Conservation (phyloP, 164 flowering plant species). For the Cinnamomum chago region DNA sequence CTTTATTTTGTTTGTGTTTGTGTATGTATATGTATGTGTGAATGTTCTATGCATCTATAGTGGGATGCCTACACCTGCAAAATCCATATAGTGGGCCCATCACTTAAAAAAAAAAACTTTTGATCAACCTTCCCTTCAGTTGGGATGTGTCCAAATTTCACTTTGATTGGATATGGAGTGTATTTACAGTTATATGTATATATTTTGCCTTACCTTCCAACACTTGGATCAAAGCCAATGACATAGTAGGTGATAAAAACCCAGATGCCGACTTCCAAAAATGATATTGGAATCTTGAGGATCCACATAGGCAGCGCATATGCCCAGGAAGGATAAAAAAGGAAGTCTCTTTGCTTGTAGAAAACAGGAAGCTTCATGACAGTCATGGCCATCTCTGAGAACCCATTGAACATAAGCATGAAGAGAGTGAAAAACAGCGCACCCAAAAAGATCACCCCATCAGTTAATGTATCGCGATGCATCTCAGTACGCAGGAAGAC, state of each 20-base stretch:
- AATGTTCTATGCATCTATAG: too few relatives aligned
- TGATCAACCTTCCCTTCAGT: too few relatives aligned
- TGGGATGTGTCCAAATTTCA: too few relatives aligned
- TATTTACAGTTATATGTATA: background rate
- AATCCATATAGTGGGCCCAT: too few relatives aligned
- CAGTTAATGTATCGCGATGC: constrained; percentile 11
- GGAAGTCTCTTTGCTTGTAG: constrained; percentile 21
- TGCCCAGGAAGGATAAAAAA: constrained; percentile 19
- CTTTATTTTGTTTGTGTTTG: too few relatives aligned
- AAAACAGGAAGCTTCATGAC: constrained; percentile 20
- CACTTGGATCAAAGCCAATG: constrained; percentile 16
- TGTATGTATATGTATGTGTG: too few relatives aligned
- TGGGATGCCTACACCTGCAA: too few relatives aligned
- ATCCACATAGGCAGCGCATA: constrained; percentile 21
- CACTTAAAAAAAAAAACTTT: too few relatives aligned
- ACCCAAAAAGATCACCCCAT: constrained; percentile 16
- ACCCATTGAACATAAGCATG: constrained; percentile 11
- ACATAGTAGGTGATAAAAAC: constrained; percentile 15
- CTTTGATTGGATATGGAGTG: too few relatives aligned
- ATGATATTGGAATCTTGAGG: constrained; percentile 16
- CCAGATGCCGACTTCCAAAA: constrained; percentile 11
- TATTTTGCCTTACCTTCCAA: constrained; percentile 9
- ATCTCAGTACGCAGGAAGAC: constrained; percentile 17
- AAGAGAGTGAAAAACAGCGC: constrained; percentile 12
- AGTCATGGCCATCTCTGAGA: constrained; percentile 16